These are phyloP conservation scores for Termitomyces sp. DNA, from an alignment of 768 basidiomycete species.

Conservation along the genomic window DNA sequence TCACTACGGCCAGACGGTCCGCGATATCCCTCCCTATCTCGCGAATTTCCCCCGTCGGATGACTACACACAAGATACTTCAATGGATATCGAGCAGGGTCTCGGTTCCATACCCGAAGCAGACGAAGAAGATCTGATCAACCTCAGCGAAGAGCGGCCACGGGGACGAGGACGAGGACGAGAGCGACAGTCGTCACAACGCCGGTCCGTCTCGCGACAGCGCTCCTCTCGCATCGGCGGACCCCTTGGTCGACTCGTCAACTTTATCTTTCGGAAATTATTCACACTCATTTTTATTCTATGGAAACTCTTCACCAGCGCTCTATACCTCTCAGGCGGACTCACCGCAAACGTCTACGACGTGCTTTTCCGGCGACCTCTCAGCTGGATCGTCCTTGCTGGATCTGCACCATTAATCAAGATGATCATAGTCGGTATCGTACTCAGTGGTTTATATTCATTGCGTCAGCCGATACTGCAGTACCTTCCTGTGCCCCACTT, in stretches of 20 bases:
- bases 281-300: conserved; percentile 18
- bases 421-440: conserved; percentile 38
- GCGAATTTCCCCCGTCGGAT: conserved; percentile 21
- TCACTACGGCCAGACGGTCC: conserved; percentile 31
- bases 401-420: conserved; percentile 26
- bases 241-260: conserved; percentile 37
- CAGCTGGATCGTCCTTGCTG: conserved; percentile 29
- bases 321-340: conserved; percentile 40
- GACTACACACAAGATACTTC: conserved; percentile 30
- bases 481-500: conserved; percentile 28
- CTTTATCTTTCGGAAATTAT: conserved; percentile 19
- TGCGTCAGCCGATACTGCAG: conserved; percentile 30
- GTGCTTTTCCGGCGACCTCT: conserved; percentile 44
- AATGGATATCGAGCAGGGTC: conserved; percentile 42
- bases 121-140: conserved; percentile 42
- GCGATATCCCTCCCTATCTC: conserved; percentile 29
- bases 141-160: conserved; percentile 16
- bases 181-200: conserved; percentile 16
- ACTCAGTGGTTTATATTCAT: conserved; percentile 40
- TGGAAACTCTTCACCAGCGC: conserved; percentile 29
- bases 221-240: conserved; percentile 33
- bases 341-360: conserved; percentile 46
- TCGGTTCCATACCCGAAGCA: conserved; percentile 61
- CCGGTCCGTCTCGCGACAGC: conserved; percentile 25
- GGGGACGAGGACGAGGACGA: background rate